A percentile compares a stretch with the other conserved stretches of the same genome.
Evolutionary conservation across 164 flowering plant genomes (phyloP).

Genomic region (Liquidambar formosana): DNA sequence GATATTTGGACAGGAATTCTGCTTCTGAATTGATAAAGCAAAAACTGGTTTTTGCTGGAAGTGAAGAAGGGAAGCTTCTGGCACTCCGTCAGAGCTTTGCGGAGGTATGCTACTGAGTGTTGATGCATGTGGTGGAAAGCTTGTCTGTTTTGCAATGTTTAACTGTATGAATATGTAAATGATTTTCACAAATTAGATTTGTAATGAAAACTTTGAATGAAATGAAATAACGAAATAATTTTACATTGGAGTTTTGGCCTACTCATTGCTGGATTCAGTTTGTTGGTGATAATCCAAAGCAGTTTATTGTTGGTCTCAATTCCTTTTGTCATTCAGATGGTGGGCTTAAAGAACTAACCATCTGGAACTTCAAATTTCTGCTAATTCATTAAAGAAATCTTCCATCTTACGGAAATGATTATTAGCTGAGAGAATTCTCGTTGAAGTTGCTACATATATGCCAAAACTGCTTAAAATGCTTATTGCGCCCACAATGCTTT

Average conservation of each 20-base stretch:
- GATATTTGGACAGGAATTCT: conserved; percentile 63
- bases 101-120: conserved; percentile 56
- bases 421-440: background rate
- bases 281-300: no score
- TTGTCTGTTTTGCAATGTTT: background rate
- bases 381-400: no score
- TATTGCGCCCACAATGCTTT: background rate
- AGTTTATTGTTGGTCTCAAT: no score
- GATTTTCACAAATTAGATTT: background rate
- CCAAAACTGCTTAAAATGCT: background rate
- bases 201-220: background rate
- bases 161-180: background rate
- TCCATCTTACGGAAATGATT: background rate
- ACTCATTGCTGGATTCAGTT: no score
- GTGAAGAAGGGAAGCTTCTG: conserved; percentile 92
- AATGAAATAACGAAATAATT: conserved; percentile 38
- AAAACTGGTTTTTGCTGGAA: conserved; percentile 78
- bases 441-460: background rate
- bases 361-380: background rate
- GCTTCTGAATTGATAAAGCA: conserved; percentile 85
- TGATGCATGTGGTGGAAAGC: no score
- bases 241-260: background rate
- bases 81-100: conserved; percentile 90
- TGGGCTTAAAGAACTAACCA: background rate
- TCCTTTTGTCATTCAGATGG: background rate